Percentiles rank a stretch among this genome's conserved stretches.
phyloP scores from a whole-genome alignment of 2,329 filamentous ascomycete species.

The Hymenoscyphus infarciens region DNA sequence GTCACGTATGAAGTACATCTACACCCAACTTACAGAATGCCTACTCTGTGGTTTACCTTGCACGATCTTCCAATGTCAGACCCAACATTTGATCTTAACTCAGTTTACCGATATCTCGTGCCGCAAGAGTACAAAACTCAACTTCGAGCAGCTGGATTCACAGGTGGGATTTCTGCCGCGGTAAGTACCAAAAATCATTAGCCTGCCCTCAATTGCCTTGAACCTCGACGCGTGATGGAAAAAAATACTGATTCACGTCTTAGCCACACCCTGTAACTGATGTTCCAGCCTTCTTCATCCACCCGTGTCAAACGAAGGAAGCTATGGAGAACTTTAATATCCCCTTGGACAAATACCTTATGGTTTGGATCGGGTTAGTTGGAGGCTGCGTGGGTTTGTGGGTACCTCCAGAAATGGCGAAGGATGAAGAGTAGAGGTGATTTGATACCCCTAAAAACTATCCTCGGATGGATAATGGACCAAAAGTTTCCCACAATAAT shows the following conservation, averaged over 20 bases:
- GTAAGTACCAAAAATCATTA: constrained; percentile 48
- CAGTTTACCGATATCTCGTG: constrained; percentile 68
- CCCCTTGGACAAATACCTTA: constrained; percentile 67
- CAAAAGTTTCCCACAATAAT: neutral
- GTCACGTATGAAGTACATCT: constrained; percentile 67
- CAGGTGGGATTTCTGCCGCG: constrained; percentile 73
- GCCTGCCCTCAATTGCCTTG: neutral
- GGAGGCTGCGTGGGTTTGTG: constrained; percentile 76
- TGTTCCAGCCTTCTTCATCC: constrained; percentile 80
- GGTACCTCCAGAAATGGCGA: constrained; percentile 67
- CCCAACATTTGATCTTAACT: constrained; percentile 59
- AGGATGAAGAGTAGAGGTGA: constrained; percentile 1
- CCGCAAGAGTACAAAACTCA: constrained; percentile 60
- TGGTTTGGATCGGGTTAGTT: constrained; percentile 85
- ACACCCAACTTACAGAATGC: constrained; percentile 70
- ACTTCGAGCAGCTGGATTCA: constrained; percentile 58
- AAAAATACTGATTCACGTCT: neutral
- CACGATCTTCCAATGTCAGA: constrained; percentile 54
- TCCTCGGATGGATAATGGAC: neutral
- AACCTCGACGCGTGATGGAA: neutral
- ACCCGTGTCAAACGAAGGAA: constrained; percentile 85
- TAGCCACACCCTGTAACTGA: constrained; percentile 70
- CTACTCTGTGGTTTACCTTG: constrained; percentile 72
- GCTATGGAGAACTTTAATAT: constrained; percentile 66
- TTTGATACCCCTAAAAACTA: neutral